Base-by-base conservation (phyloP, 2,329 filamentous ascomycete species). In the Aspergillus bombycis region DNA sequence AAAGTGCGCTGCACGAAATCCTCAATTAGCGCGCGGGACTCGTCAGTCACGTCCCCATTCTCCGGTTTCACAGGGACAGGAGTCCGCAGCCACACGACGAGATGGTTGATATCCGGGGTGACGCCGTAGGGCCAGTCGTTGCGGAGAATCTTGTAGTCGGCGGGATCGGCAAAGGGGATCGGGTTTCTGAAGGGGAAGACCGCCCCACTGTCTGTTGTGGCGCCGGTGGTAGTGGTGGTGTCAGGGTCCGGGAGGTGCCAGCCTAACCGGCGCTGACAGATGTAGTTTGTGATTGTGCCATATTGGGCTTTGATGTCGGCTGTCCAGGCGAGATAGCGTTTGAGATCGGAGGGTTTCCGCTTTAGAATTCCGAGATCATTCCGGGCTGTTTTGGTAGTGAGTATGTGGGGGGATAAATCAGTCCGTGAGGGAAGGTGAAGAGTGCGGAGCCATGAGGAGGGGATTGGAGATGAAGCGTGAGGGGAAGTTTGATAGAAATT, bases 51-150 rank as follows among this genome's bases (percentile, higher is more conserved):
- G 71, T 86, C 81, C 8, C 84, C 84, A 57, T 76, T 78, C 0
- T 74, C 72, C 19, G 77, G 74, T 63, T 82, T 78, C 3, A 82
- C 80, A 2, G 80, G 73, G 23, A 86, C 81, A 0, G 81, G 80
- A 7, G 80, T 83, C 60, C 84, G 84, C 36, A 81, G 73, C 87
- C 87, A 89, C 28, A 89, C 83, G 7, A 85, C 77, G 0, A 89
- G 74, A 71, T 89, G 87, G 19, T 71, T 75, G 65, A 89, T 85
- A 4, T 83, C 85, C 1, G 78, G 71, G 1, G 77, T 81, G 21
- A 88, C 69, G 4, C 85, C 86, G 73, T 89, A 89, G 1, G 86
- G 85, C 87, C 87, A 89, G 73, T 89, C 87, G 69, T 89, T 89
- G 50, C 78, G 77, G 54, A 89, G 77, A 60, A 88, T 84, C 62